Base-by-base conservation (phyloP, 2,329 filamentous ascomycete genomes). In the Fusarium decemcellulare region DNA sequence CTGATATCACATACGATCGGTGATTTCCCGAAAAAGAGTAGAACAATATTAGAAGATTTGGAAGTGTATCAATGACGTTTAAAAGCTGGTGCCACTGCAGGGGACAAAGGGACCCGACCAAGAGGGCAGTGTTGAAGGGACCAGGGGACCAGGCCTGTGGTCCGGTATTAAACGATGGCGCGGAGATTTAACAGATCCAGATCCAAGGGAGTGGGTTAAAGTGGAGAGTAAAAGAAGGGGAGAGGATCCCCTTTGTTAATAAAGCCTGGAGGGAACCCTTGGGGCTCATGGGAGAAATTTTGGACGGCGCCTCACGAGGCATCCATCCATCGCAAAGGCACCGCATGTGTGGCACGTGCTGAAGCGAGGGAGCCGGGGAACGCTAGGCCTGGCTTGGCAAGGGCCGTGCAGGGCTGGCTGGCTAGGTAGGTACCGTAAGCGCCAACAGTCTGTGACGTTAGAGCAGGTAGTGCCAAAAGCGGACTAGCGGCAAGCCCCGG, bases 261-360 rank as follows among this genome's bases (percentile, higher is more conserved):
- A 27, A 44, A 40, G 18, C 27, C 43, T 44, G 18, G 23, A 23
- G 51, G n/a, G 18, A n/a, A 44, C 12, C 42, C 42, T 44, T 44
- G 16, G 32, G 12, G 8, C 9, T 12, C 32, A 34, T 34, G 32
- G 32, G 9, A 8, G 32, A 14, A 8, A 14, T 15, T 15, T 8
- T 29, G 30, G n/a, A 51, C 18, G 60, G 53, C 53, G 65, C 46
- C 60, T 61, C 10, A 12, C 50, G 30, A 65, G 65, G 65, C 42
- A 30, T 46, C 51, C 51, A 23, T 30, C 34, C 37, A 11, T 34
- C 12, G 14, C 12, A 3, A 11, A 39, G 36, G 36, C 14, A 39
- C 36, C 36, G 11, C 6, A 16, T 23, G 3, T 42, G n/a, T 4
- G 18, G 47, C 40, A 29, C 30, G 29, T 47, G 44, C 44, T 34